Evolutionary conservation across 306 rosid species (phyloP).

Genomic region (Rubus idaeus): DNA sequence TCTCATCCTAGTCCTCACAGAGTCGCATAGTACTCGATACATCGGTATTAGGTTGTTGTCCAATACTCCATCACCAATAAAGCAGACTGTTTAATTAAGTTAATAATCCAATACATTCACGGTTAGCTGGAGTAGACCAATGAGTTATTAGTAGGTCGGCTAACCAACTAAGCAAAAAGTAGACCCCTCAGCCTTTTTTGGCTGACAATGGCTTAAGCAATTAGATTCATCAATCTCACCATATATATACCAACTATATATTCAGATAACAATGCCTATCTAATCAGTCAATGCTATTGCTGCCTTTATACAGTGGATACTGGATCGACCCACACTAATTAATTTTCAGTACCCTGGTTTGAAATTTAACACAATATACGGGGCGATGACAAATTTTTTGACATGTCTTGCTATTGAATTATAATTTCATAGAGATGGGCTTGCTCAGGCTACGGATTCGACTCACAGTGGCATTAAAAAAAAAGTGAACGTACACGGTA

Average conservation of each 20-base stretch:
- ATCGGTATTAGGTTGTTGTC: neutral
- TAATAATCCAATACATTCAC: neutral
- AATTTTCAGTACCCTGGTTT: too few species aligned
- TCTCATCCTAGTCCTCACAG: too few species aligned
- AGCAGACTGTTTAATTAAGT: neutral
- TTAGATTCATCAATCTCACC: neutral
- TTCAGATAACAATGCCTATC: neutral
- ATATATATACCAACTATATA: neutral
- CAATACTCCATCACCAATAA: neutral
- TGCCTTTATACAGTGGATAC: neutral
- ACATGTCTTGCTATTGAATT: too few species aligned
- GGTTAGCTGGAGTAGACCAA: neutral
- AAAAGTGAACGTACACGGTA: too few species aligned
- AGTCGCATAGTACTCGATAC: too few species aligned
- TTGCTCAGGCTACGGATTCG: too few species aligned
- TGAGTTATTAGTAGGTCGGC: constrained; percentile 26
- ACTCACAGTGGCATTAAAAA: too few species aligned
- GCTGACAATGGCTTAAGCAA: neutral
- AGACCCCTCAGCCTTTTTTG: neutral
- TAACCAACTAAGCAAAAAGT: constrained; percentile 13
- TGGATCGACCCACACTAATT: neutral
- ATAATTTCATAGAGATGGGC: too few species aligned
- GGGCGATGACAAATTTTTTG: too few species aligned
- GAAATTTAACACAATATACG: too few species aligned
- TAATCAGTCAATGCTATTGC: neutral